Evolutionary conservation across 1,284 basidiomycete genomes (phyloP).

Genomic region (Hymenochaete sp.): DNA sequence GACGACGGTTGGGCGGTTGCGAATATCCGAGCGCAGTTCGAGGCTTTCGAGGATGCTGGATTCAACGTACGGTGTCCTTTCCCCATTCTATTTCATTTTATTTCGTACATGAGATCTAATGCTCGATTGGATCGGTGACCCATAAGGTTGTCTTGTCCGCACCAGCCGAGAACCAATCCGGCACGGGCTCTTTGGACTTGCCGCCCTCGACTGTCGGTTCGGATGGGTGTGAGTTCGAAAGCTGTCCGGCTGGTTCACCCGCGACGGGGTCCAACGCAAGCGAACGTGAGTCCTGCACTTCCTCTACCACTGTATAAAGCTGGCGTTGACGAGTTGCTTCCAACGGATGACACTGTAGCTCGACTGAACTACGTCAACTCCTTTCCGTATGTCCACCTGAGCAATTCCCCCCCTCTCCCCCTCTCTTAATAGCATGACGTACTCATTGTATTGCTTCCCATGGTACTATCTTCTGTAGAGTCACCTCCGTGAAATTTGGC

Average conservation of each 20-base stretch:
- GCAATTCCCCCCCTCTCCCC: no score
- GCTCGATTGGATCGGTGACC: background rate
- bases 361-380: slow-evolving; percentile 19
- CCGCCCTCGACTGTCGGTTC: slow-evolving; percentile 25
- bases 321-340: background rate
- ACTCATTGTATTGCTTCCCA: background rate
- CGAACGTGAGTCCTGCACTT: slow-evolving; percentile 30
- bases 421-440: no score
- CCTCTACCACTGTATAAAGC: background rate
- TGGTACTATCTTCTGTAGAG: slow-evolving; percentile 19
- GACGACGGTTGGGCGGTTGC: slow-evolving; percentile 14
- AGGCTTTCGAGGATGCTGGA: slow-evolving; percentile 32
- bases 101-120: background rate
- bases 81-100: background rate
- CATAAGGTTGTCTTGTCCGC: slow-evolving; percentile 21
- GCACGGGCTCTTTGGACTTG: slow-evolving; percentile 22
- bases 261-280: slow-evolving; percentile 35
- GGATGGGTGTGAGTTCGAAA: slow-evolving; percentile 34
- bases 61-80: slow-evolving; percentile 29
- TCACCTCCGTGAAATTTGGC: slow-evolving; percentile 38
- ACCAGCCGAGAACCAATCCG: slow-evolving; percentile 21
- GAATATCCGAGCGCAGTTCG: slow-evolving; percentile 25
- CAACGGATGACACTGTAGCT: background rate
- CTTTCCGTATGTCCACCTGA: slow-evolving; percentile 16
- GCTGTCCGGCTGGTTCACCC: slow-evolving; percentile 35